Percentiles rank a stretch among this genome's conserved stretches.
Evolutionary conservation across 345 rosid genomes (phyloP).

Genomic region (Ceriops zippeliana): DNA sequence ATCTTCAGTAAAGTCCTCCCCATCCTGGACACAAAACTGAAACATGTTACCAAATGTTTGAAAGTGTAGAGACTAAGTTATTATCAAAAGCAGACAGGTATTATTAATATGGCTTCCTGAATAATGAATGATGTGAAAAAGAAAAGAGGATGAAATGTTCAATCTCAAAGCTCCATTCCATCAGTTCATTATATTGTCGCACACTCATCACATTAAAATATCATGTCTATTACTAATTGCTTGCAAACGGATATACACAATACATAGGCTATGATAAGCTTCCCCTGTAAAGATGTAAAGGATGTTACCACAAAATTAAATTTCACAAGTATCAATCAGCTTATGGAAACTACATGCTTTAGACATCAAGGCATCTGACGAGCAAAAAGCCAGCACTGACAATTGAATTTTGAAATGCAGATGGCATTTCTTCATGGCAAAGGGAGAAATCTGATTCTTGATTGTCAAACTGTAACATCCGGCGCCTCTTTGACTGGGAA

Average conservation of each 20-base stretch:
- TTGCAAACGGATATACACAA: neutral
- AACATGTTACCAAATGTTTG: neutral
- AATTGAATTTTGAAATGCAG: slow-evolving; percentile 67
- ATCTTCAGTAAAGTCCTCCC: slow-evolving; percentile 53
- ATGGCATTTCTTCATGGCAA: slow-evolving; percentile 56
- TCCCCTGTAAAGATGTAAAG: neutral
- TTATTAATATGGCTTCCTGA: neutral
- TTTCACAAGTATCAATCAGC: neutral
- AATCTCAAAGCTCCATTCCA: neutral
- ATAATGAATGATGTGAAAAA: neutral
- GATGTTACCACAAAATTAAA: neutral
- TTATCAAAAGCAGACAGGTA: neutral
- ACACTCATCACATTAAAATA: neutral
- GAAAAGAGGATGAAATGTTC: slow-evolving; percentile 1
- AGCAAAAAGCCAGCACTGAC: slow-evolving; percentile 35
- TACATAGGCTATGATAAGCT: neutral
- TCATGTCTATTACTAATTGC: neutral
- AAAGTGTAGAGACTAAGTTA: neutral
- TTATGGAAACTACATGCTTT: neutral
- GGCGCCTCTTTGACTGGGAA: slow-evolving; percentile 74
- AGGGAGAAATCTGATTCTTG: slow-evolving; percentile 42
- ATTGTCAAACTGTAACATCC: slow-evolving; percentile 79
- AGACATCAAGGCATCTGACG: neutral
- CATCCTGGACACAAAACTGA: slow-evolving; percentile 48
- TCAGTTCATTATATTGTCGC: neutral